phyloP scores from a whole-genome alignment of 768 basidiomycete genomes.

The Xanthoconium purpureum region DNA sequence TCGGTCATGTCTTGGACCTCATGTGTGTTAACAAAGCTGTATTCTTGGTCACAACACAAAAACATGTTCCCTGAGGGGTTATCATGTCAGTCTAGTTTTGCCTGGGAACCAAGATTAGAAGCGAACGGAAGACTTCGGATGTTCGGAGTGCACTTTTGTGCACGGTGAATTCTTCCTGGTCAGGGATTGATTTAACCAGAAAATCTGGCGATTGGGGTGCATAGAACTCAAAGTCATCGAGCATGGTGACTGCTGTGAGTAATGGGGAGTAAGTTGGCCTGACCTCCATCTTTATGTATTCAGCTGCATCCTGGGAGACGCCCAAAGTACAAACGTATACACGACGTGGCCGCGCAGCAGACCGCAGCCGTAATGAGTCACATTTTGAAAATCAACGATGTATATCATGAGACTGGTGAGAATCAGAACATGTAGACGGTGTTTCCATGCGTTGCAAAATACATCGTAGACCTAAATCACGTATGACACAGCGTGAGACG shows the following conservation, averaged over 20 bases:
- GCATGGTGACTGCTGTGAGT: constrained; percentile 6
- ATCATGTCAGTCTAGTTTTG: constrained; percentile 6
- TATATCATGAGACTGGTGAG: not conserved
- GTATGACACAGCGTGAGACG: constrained; percentile 40
- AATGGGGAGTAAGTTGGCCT: not conserved
- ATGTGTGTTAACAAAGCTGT: constrained; percentile 6
- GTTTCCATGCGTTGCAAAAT: constrained; percentile 38
- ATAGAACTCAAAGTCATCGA: constrained; percentile 30
- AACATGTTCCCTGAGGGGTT: constrained; percentile 62
- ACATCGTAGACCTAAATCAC: constrained; percentile 39
- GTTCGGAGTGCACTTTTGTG: constrained; percentile 45
- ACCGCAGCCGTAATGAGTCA: constrained; percentile 12
- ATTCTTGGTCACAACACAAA: constrained; percentile 46
- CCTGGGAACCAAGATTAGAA: constrained; percentile 1
- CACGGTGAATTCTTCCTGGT: constrained; percentile 49
- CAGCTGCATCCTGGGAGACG: not conserved
- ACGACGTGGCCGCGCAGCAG: constrained; percentile 21
- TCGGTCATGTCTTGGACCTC: constrained; percentile 26
- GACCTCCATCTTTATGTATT: constrained; percentile 10
- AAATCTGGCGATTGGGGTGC: constrained; percentile 52
- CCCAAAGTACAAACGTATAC: constrained; percentile 6
- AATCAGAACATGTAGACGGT: constrained; percentile 18
- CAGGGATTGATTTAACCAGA: constrained; percentile 50
- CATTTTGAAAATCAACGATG: not conserved
- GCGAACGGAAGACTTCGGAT: constrained; percentile 66